Evolutionary conservation across 2,329 filamentous ascomycete species (phyloP).

Genomic region (Apiospora pterosperma): DNA sequence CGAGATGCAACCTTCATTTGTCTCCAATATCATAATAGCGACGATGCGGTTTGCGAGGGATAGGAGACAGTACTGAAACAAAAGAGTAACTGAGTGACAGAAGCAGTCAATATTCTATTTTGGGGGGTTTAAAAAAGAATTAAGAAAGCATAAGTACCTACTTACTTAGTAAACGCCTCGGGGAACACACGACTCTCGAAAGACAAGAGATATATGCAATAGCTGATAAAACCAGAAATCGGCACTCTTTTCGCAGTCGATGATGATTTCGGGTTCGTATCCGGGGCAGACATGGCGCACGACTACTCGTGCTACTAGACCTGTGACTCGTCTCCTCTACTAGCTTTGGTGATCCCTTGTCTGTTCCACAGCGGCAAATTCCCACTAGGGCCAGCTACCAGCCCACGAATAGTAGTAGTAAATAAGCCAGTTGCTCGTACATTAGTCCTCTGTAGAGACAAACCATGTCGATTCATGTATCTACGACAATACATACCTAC

Average conservation of each 20-base stretch:
- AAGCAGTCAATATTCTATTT: not conserved
- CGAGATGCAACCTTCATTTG: not conserved
- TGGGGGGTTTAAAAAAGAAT: too few species aligned
- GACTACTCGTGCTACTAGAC: too few species aligned
- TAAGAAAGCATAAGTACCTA: not conserved
- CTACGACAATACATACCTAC: too few species aligned
- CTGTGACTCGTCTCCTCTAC: not conserved
- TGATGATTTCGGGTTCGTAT: not conserved
- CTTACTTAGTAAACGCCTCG: too few species aligned
- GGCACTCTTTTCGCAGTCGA: not conserved
- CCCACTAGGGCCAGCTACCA: not conserved
- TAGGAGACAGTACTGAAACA: not conserved
- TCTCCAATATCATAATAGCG: not conserved
- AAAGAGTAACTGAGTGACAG: not conserved
- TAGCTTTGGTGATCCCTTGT: not conserved
- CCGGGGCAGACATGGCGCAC: not conserved
- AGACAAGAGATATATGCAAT: not conserved
- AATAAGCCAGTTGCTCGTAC: too few species aligned
- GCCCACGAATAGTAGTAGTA: not conserved
- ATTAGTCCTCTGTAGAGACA: too few species aligned
- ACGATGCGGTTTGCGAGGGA: not conserved
- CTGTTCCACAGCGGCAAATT: not conserved
- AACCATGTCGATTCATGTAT: too few species aligned
- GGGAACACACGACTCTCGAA: not conserved
- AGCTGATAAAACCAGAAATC: not conserved